A percentile compares a stretch with the other conserved stretches of the same genome.
phyloP scores from a whole-genome alignment of 768 basidiomycete species.

The Jaapia argillacea region DNA sequence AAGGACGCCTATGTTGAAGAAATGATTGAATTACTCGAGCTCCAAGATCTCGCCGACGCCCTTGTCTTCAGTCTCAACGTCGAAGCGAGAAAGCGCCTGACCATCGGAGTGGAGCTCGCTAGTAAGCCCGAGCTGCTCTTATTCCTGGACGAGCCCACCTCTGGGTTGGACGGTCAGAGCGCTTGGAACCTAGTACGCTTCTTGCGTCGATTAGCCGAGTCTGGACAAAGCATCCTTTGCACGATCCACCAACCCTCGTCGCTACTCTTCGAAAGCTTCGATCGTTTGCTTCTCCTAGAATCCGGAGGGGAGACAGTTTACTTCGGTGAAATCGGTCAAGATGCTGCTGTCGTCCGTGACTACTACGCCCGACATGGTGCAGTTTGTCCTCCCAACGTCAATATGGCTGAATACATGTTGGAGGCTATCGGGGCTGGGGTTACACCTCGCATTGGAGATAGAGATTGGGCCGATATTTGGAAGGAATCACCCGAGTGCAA shows the following conservation, averaged over 20 bases:
- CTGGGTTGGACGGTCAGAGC: slow-evolving; percentile 50
- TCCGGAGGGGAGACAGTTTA: slow-evolving; percentile 88
- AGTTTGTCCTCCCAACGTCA: slow-evolving; percentile 62
- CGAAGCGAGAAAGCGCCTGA: slow-evolving; percentile 75
- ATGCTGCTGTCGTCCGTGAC: slow-evolving; percentile 54
- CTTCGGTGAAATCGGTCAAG: slow-evolving; percentile 79
- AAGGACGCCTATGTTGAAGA: slow-evolving; percentile 77
- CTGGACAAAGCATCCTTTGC: slow-evolving; percentile 84
- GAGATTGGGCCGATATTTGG: slow-evolving; percentile 88
- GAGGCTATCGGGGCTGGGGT: slow-evolving; percentile 85
- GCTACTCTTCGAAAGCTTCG: slow-evolving; percentile 81
- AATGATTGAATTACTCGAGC: slow-evolving; percentile 74
- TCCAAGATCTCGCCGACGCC: slow-evolving; percentile 78
- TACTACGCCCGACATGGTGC: slow-evolving; percentile 78
- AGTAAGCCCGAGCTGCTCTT: slow-evolving; percentile 76
- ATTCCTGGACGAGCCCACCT: slow-evolving; percentile 51
- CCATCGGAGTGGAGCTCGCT: slow-evolving; percentile 87
- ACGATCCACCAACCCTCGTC: slow-evolving; percentile 88
- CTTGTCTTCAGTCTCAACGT: slow-evolving; percentile 61
- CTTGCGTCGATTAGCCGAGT: slow-evolving; percentile 72
- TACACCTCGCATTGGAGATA: slow-evolving; percentile 57
- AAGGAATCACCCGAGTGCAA: slow-evolving; percentile 52
- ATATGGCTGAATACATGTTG: slow-evolving; percentile 49
- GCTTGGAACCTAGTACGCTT: slow-evolving; percentile 81
- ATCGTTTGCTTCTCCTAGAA: slow-evolving; percentile 56